Base-by-base conservation (phyloP, 345 rosid genomes). In the Kernera saxatilis region DNA sequence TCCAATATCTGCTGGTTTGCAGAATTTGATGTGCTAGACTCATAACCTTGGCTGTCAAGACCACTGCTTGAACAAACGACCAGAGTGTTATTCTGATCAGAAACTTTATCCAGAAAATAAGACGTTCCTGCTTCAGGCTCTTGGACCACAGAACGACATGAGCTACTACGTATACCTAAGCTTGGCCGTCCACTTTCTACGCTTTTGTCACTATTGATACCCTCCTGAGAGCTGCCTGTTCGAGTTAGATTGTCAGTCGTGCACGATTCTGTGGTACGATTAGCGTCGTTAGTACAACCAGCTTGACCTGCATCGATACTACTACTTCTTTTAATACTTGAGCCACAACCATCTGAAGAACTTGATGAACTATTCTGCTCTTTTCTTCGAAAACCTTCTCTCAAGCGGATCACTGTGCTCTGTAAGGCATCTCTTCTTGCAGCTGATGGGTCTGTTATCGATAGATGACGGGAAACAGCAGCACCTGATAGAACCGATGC, bases 311-410 rank as follows among this genome's bases (percentile, higher is more conserved):
- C 91, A 80, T 90, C 99, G 14, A 83, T 89, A 46, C 93, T 92
- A 69, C 98, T 86, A 72, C 97, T 91, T 62, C 90, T 86, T 82
- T 95, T 95, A 62, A 90, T 77, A 70, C 98, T 95, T 73, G 97
- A 95, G 52, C 99, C 98, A 84, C 97, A 89, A 63, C 97, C 99
- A 69, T 95, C 99, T 69, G 98, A 95, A 71, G 99, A 95, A 75
- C 98, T 83, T 50, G 99, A 92, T 44, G 99, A 88, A 83, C 94
- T 81, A 72, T 84, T 87, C 50, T 86, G 96, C 53, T 91, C 99
- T 74, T 90, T 95, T 77, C 86, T 87, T 44, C 97, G 93, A 61
- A 92, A 95, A 52, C 99, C 97, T 79, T 95, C 99, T 81, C 99
- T 87, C 65, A 95, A 80, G 18, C 99, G 96, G 73, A 95, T 90